phyloP scores from a whole-genome alignment of 106 monocot genomes.

The Dactylorhiza incarnata region DNA sequence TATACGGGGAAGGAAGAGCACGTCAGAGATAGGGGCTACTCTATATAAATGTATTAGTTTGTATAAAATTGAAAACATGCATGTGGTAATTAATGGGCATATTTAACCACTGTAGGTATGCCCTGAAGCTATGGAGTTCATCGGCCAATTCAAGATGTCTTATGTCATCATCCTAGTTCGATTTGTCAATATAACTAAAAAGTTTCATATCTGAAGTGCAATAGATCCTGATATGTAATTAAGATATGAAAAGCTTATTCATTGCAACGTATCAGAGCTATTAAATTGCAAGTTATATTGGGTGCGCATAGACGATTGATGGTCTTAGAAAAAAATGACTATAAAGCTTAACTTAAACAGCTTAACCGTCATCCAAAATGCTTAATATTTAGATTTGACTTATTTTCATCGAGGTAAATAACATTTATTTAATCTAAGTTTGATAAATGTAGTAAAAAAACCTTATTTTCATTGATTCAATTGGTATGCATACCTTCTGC shows the following conservation, averaged over 20 bases:
- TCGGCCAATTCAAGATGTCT: too few species aligned
- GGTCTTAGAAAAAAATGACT: not conserved
- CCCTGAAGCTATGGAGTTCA: not conserved
- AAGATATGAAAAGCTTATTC: too few species aligned
- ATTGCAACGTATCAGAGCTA: too few species aligned
- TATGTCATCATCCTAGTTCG: too few species aligned
- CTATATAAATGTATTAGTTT: not conserved
- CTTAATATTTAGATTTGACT: not conserved
- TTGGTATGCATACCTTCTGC: conserved; percentile 62
- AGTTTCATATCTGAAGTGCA: too few species aligned
- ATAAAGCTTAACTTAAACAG: not conserved
- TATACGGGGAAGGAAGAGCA: not conserved
- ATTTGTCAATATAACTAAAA: too few species aligned
- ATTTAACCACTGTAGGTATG: not conserved
- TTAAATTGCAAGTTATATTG: too few species aligned
- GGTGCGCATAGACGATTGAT: too few species aligned
- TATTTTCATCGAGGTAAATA: not conserved
- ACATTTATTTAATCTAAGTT: not conserved
- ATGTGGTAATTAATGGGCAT: not conserved
- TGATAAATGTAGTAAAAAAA: not conserved
- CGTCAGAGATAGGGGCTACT: not conserved
- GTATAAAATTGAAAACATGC: not conserved
- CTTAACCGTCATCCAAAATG: not conserved
- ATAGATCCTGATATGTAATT: too few species aligned
- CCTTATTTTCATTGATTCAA: not conserved